Evolutionary conservation across 1,284 basidiomycete genomes (phyloP), one percentile per base, ranked within the genome.

Genomic region (Coriolopsis trogii): DNA sequence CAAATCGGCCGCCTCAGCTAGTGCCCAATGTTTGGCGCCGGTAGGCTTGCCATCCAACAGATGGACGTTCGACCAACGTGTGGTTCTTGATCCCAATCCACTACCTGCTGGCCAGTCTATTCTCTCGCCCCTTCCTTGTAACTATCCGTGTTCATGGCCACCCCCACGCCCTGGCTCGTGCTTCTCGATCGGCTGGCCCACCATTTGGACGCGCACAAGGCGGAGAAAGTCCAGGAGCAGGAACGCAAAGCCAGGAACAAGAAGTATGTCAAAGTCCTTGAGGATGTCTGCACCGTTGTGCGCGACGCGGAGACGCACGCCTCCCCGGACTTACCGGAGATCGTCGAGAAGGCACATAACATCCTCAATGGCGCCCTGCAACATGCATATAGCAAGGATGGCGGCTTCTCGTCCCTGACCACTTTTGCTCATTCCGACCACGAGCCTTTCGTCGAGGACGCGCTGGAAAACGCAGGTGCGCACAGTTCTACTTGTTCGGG

Each of bases 391-490:
- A 53, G 49, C n/a, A 33, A 37, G 20, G 56, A 56, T 5, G 53
- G 30, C 8, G 56, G 62, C 41, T 46, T 58, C 18, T 61, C 60
- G 47, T 63, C 57, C 43, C 45, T 73, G 25, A 62, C 62, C 4
- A 72, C 70, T 1, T 74, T 70, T 51, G 70, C 73, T 2, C 70
- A 74, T 46, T 58, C 57, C 2, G 58, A 65, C 21, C 53, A 49
- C 6, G 49, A 53, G 12, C 63, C 68, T 4, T 49, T 68, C 3
- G 51, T 70, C 1, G 39, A 52, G 34, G 64, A 66, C 41, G 51
- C 24, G 13, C 36, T 28, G 24, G 55, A 46, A 33, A 37, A 29
- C 41, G 37, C 42, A 43, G 58, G 50, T 52, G 28, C 26, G 50
- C 15, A 15, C 4, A 1, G 8, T 6, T 3, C 3, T 1, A 0